These are phyloP conservation scores for Camellia oleifera DNA, from an alignment of 179 eudicot species.

Conservation along the genomic window DNA sequence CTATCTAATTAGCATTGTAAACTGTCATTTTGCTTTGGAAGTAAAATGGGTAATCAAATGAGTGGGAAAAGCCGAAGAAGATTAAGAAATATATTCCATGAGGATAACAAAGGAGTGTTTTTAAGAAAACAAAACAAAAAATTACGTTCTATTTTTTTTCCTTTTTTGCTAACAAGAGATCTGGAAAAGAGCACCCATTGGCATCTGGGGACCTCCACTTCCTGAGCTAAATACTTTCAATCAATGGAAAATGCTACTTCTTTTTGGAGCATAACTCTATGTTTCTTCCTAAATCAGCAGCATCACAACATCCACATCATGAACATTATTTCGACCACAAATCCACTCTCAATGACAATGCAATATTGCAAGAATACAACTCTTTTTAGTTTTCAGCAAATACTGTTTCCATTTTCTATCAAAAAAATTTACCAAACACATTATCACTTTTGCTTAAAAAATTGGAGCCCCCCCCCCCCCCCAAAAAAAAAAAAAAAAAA, in stretches of 20 bases:
- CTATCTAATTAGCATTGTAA: background rate
- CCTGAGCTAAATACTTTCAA: background rate
- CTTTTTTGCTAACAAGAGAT: background rate
- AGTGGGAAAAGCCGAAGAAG: background rate
- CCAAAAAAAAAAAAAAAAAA: too few species aligned
- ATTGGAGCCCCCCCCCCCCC: too few species aligned
- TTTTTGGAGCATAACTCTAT: background rate
- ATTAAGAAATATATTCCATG: background rate
- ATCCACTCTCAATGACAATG: too few species aligned
- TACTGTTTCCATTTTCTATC: too few species aligned
- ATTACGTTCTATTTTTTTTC: background rate
- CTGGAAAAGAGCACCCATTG: background rate
- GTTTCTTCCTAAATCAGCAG: background rate
- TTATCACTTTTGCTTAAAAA: too few species aligned
- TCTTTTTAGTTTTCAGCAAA: background rate
- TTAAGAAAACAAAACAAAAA: background rate
- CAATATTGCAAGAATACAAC: background rate
- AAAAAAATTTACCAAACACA: too few species aligned
- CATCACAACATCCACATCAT: background rate
- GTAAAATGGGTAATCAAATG: background rate
- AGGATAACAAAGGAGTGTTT: background rate
- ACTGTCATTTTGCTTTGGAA: background rate
- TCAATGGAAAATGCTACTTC: background rate
- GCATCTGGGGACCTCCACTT: background rate
- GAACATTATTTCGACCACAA: background rate